Evolutionary conservation across 106 monocot species (phyloP).

Genomic region (Cymbidium sinense): DNA sequence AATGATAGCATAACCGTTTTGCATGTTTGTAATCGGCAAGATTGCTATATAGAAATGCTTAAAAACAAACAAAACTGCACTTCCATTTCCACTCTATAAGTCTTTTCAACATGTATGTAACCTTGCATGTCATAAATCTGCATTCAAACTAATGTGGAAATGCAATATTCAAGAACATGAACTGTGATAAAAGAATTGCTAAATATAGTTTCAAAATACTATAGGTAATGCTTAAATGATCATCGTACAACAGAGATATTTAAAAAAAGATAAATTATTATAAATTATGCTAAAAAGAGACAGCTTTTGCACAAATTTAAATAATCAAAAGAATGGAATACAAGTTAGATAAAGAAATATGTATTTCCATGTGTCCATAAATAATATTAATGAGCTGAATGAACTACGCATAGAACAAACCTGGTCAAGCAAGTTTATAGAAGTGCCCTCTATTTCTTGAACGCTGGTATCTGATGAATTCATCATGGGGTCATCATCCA

Average conservation of each 20-base stretch:
- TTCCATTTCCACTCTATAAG: too few species aligned
- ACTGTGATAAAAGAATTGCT: not conserved
- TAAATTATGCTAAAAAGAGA: too few species aligned
- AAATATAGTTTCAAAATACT: not conserved
- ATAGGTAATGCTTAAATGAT: not conserved
- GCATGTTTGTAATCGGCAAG: not conserved
- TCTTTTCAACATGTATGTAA: not conserved
- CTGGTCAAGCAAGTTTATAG: not conserved
- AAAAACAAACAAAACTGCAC: not conserved
- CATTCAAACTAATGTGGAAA: not conserved
- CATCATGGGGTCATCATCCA: conserved; percentile 13
- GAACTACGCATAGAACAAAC: not conserved
- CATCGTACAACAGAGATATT: not conserved
- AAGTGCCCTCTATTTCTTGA: not conserved
- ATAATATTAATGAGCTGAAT: not conserved
- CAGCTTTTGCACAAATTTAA: not conserved
- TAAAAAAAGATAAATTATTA: not conserved
- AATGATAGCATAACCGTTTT: not conserved
- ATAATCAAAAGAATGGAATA: not conserved
- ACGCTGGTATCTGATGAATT: not conserved
- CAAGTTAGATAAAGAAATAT: not conserved
- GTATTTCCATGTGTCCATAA: not conserved
- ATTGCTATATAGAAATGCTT: not conserved
- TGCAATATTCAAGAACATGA: not conserved
- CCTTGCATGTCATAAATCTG: too few species aligned